These are phyloP conservation scores for Cryptosporidium bovis DNA, from an alignment of 169 alveolate genomes.

Conservation along the genomic window DNA sequence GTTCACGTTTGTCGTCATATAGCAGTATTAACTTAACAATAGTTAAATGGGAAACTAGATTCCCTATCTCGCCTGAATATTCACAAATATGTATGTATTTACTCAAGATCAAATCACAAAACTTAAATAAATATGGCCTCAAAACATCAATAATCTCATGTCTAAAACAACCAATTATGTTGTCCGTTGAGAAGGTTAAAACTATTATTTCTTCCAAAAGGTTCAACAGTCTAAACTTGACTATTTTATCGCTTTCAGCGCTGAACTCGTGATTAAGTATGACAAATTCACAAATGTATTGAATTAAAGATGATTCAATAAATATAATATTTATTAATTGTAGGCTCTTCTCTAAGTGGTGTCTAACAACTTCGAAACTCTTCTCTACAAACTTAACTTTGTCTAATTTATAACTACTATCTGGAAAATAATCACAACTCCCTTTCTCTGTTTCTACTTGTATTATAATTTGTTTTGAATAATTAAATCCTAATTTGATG, in stretches of 20 bases:
- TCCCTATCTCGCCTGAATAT: not conserved
- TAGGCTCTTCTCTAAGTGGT: not conserved
- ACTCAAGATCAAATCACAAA: slow-evolving; percentile 28
- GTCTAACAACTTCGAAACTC: not conserved
- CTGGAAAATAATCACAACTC: not conserved
- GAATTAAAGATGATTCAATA: slow-evolving; percentile 28
- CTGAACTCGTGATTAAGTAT: not conserved
- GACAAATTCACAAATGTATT: slow-evolving; percentile 6
- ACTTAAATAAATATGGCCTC: slow-evolving; percentile 18
- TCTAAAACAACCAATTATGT: slow-evolving; percentile 10
- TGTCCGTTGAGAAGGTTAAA: slow-evolving; percentile 20
- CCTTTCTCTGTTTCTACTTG: not conserved
- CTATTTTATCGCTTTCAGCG: not conserved
- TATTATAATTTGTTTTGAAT: not conserved
- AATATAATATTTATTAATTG: slow-evolving; percentile 2
- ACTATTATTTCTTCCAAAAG: slow-evolving; percentile 30
- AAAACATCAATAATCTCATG: not conserved
- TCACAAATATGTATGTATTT: not conserved
- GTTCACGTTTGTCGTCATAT: slow-evolving; percentile 13
- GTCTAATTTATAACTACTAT: not conserved
- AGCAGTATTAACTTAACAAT: slow-evolving; percentile 10
- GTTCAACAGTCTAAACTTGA: slow-evolving; percentile 16
- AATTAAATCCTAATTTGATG: not conserved
- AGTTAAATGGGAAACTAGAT: slow-evolving; percentile 28
- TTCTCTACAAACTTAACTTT: not conserved